A percentile compares a stretch with the other conserved stretches of the same genome.
These are phyloP conservation scores for Anthracocystis panici-leucophaei DNA, from an alignment of 1,284 basidiomycete genomes.

Conservation along the genomic window DNA sequence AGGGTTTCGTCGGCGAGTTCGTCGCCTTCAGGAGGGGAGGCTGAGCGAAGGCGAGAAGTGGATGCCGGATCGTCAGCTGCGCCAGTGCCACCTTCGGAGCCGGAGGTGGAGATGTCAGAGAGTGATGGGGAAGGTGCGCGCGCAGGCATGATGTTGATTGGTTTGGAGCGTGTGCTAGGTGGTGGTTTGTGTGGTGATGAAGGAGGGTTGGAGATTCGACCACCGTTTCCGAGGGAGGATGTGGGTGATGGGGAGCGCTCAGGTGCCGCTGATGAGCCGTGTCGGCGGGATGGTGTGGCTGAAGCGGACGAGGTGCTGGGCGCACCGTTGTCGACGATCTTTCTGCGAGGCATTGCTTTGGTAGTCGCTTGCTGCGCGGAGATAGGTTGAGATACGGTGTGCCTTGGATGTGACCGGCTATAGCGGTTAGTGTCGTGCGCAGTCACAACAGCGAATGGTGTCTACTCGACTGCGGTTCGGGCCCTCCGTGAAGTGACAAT, in stretches of 20 bases:
- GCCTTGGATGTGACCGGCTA: too few species aligned
- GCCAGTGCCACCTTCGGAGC: conserved; percentile 50
- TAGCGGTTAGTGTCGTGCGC: too few species aligned
- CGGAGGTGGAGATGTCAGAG: conserved; percentile 60
- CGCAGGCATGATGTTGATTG: conserved; percentile 16
- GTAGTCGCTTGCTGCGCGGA: neutral
- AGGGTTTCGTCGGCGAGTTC: conserved; percentile 49
- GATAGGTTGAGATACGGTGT: neutral
- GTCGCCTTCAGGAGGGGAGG: conserved; percentile 38
- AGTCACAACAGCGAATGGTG: too few species aligned
- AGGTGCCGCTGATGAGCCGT: conserved; percentile 12
- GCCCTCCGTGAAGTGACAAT: too few species aligned
- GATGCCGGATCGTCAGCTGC: neutral
- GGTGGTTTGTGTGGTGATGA: conserved; percentile 46
- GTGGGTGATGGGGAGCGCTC: conserved; percentile 42
- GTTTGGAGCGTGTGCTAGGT: neutral
- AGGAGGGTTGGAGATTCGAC: conserved; percentile 31
- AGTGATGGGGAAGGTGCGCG: conserved; percentile 35
- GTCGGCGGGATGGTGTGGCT: conserved; percentile 25
- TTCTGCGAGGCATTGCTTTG: conserved; percentile 38
- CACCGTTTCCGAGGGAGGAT: conserved; percentile 25
- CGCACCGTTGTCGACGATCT: conserved; percentile 13
- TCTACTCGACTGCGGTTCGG: too few species aligned
- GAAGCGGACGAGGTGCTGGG: conserved; percentile 16
- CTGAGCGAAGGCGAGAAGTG: conserved; percentile 23